These are phyloP conservation scores for Fonsecaea multimorphosa DNA, from an alignment of 2,329 filamentous ascomycete genomes.

Conservation along the genomic window DNA sequence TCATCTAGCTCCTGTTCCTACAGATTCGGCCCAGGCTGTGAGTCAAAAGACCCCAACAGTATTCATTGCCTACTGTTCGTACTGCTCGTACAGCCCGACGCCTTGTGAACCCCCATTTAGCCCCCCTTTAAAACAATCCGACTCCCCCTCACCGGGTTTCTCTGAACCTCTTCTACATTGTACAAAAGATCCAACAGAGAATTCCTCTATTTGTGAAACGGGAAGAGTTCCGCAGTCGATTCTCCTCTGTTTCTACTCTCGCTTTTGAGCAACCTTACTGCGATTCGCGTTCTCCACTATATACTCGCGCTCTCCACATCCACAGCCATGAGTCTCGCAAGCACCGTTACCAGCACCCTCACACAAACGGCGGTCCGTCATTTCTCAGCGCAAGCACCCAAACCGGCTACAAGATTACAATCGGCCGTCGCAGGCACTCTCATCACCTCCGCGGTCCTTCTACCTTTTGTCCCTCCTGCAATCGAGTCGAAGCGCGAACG, in stretches of 20 bases:
- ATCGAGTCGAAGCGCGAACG: conserved; percentile 53
- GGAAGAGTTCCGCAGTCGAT: neutral
- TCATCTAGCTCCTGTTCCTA: neutral
- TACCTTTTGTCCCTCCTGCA: conserved; percentile 56
- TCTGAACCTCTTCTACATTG: conserved; percentile 6
- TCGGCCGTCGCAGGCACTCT: conserved; percentile 51
- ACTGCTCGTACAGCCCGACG: neutral
- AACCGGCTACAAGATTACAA: conserved; percentile 48
- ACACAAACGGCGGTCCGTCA: conserved; percentile 47
- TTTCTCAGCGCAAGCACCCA: conserved; percentile 52
- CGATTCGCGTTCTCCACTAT: neutral
- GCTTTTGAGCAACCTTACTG: neutral
- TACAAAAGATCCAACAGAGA: neutral
- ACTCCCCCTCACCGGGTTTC: conserved; percentile 9
- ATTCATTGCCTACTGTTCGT: neutral
- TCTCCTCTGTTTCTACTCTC: neutral
- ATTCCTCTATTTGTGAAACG: neutral
- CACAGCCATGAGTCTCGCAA: conserved; percentile 33
- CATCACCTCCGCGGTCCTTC: conserved; percentile 51
- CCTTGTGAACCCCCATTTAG: conserved; percentile 13
- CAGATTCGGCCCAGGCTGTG: neutral
- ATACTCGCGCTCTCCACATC: neutral
- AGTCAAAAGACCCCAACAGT: conserved; percentile 8
- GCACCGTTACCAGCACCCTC: conserved; percentile 26
- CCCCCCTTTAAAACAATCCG: neutral